These are phyloP conservation scores for Rhizopus sp. DNA, from an alignment of 371 early-diverging fungal species.

Conservation along the genomic window DNA sequence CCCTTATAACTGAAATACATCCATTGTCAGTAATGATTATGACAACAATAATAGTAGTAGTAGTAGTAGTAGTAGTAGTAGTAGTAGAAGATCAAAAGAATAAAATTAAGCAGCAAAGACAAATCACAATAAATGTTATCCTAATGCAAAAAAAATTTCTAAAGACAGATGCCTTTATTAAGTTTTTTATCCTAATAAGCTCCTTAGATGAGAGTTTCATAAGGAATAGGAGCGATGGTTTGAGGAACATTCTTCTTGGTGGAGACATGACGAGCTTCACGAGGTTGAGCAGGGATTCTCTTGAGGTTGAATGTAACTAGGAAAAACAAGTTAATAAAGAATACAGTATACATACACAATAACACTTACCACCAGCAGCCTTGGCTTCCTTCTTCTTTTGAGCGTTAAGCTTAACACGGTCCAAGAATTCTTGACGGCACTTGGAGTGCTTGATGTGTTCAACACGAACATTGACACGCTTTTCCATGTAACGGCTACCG, in stretches of 20 bases:
- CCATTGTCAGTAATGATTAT: neutral
- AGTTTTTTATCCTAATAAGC: conserved; percentile 3
- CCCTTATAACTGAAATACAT: too few species aligned
- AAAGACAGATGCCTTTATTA: conserved; percentile 4
- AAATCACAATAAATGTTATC: neutral
- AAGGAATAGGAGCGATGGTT: conserved; percentile 94
- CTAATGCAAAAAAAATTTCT: neutral
- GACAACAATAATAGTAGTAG: neutral
- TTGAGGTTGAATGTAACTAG: conserved; percentile 79
- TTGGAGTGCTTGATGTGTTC: conserved; percentile 99
- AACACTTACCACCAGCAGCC: conserved; percentile 54
- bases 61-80: neutral
- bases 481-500: conserved; percentile 97
- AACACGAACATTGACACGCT: conserved; percentile 98
- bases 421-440: conserved; percentile 98
- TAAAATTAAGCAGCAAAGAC: neutral
- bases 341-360: neutral
- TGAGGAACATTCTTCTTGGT: conserved; percentile 89
- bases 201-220: conserved; percentile 85
- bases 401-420: conserved; percentile 95
- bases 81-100: neutral
- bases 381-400: conserved; percentile 82
- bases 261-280: conserved; percentile 89
- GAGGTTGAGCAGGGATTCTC: conserved; percentile 94
- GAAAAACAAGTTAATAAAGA: neutral